phyloP scores from a whole-genome alignment of 306 rosid genomes.

The Argentina anserina region DNA sequence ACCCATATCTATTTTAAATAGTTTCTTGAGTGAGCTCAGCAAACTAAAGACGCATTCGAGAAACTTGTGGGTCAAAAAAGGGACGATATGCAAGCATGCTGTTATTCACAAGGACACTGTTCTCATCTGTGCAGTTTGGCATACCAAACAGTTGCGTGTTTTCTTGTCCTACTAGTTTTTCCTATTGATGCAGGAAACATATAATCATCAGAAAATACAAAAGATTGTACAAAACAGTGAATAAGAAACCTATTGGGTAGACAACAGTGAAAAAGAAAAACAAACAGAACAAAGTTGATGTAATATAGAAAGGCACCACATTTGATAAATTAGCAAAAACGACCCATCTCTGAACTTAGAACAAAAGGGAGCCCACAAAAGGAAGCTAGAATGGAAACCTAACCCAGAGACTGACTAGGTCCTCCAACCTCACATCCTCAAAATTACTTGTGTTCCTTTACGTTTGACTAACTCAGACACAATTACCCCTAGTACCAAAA shows the following conservation, averaged over 20 bases:
- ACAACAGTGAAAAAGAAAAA: background rate
- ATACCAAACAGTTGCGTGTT: background rate
- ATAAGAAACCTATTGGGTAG: background rate
- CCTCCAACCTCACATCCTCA: background rate
- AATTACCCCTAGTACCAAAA: background rate
- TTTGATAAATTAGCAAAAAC: background rate
- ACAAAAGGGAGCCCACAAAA: background rate
- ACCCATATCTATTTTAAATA: background rate
- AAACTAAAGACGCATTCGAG: background rate
- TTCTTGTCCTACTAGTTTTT: background rate
- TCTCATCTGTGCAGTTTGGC: background rate
- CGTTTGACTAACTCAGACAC: background rate
- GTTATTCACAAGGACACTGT: background rate
- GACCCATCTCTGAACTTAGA: background rate
- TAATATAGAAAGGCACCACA: background rate
- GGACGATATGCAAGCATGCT: background rate
- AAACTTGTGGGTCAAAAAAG: background rate
- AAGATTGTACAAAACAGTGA: background rate
- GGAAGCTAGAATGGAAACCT: background rate
- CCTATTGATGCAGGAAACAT: background rate
- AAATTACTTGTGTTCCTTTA: background rate
- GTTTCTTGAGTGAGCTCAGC: background rate
- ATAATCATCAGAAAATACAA: background rate
- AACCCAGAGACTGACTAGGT: background rate
- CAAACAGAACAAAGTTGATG: background rate